Evolutionary conservation across 31 red algal genomes (phyloP), one percentile per base, ranked within the genome.

Genomic region (Bonnemaisonia californica): DNA sequence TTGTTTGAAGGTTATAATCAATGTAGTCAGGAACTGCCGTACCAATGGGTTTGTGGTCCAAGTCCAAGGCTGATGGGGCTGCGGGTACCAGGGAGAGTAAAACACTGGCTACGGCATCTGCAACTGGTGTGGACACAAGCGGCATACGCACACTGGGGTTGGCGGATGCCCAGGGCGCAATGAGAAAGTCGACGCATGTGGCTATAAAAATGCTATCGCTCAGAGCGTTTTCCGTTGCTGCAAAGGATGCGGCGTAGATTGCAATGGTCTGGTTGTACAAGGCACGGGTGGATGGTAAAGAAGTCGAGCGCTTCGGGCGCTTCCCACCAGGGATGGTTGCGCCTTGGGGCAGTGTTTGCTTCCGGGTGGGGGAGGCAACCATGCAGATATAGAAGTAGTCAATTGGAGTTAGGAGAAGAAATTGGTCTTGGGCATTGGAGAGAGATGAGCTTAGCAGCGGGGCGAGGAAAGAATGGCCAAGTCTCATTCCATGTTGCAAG

Each of bases 381-480:
- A 89, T 81, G 59, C 86, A 89, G 26, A 82, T 26, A 19, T 72
- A 62, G 68, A 89, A 82, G 42, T 89, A 89, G 37, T 76, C 68
- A 3, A 82, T 61, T 32, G 86, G 86, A 1, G 76, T 41, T 28
- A 89, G 54, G n/a, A 69, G 69, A 19, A 89, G 11, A 13, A 89
- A 56, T 31, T 89, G 40, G 33, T 86, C 83, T 23, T 42, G 40
- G 1, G 34, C 35, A 77, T 70, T 58, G n/a, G 57, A 65, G 36
- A 89, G 57, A 13, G 59, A 34, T 1, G 73, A 69, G 28, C 22
- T 40, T 3, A 88, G 35, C 37, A 82, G 68, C 13, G 64, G 67
- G 11, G 76, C 86, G 29, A 89, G 70, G 56, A 56, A 81, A 26
- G 74, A 88, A 3, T 33, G 59, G 29, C 54, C 74, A 55, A 30